Evolutionary conservation across 306 rosid genomes (phyloP).

Genomic region (Quillaja saponaria): DNA sequence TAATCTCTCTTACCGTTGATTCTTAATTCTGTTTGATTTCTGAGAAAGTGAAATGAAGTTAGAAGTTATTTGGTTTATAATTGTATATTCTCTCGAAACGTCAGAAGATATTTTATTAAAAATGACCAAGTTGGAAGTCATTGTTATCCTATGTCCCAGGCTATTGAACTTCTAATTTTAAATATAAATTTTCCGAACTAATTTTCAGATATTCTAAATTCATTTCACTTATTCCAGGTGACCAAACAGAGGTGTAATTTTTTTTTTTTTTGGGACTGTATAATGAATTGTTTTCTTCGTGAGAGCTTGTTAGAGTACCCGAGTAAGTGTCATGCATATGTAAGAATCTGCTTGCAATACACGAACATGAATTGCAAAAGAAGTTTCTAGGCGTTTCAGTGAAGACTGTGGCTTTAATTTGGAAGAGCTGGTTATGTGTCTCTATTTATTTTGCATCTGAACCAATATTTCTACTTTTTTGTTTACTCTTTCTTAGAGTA

Average conservation of each 20-base stretch:
- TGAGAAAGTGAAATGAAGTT: slow-evolving; percentile 31
- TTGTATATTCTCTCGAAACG: not conserved
- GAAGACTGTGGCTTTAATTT: slow-evolving; percentile 93
- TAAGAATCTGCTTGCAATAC: slow-evolving; percentile 89
- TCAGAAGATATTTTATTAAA: too few species aligned
- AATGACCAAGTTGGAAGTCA: not conserved
- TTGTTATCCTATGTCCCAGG: not conserved
- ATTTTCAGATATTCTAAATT: slow-evolving; percentile 15
- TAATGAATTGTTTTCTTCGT: slow-evolving; percentile 48
- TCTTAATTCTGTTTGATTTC: slow-evolving; percentile 49
- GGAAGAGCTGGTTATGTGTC: slow-evolving; percentile 93
- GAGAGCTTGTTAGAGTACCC: slow-evolving; percentile 72
- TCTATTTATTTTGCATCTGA: slow-evolving; percentile 34
- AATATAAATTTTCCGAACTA: not conserved
- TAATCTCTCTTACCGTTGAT: slow-evolving; percentile 4
- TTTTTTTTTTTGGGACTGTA: slow-evolving; percentile 33
- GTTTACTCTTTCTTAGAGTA: not conserved
- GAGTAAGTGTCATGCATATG: slow-evolving; percentile 73
- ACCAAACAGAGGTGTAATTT: slow-evolving; percentile 40
- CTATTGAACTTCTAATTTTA: not conserved
- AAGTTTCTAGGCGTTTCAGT: slow-evolving; percentile 95
- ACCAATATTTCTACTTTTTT: slow-evolving; percentile 17
- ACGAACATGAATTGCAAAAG: slow-evolving; percentile 84
- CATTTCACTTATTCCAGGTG: slow-evolving; percentile 36
- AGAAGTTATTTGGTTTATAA: slow-evolving; percentile 1